phyloP scores from a whole-genome alignment of 768 basidiomycete species.

The Leccinum imitatum region DNA sequence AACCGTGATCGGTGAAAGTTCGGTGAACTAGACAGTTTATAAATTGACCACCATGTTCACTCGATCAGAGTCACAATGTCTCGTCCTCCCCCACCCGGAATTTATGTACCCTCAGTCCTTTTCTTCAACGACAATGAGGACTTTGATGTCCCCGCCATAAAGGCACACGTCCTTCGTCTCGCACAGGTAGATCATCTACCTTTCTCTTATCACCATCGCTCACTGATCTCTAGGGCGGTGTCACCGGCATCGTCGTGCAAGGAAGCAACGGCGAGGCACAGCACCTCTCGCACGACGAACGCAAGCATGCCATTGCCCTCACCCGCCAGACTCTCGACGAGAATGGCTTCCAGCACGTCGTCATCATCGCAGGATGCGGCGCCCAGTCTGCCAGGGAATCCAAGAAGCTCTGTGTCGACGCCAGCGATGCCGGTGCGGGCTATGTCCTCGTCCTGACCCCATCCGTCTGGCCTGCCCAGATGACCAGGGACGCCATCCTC shows the following conservation, averaged over 20 bases:
- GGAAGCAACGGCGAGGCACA: conserved; percentile 78
- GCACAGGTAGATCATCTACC: conserved; percentile 50
- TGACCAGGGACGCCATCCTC: conserved; percentile 61
- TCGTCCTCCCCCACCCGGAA: conserved; percentile 23
- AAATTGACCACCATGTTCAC: not conserved
- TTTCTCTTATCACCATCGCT: conserved; percentile 19
- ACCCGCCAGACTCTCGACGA: conserved; percentile 72
- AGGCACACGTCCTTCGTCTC: conserved; percentile 69
- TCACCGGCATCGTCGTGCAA: conserved; percentile 71
- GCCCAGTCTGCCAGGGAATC: conserved; percentile 80
- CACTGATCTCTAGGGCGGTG: conserved; percentile 52
- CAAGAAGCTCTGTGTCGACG: conserved; percentile 64
- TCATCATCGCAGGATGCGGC: conserved; percentile 83
- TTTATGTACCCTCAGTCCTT: conserved; percentile 58
- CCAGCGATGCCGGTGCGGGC: conserved; percentile 80
- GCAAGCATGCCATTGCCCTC: conserved; percentile 57
- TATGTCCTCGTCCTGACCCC: conserved; percentile 74
- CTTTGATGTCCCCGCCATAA: conserved; percentile 64
- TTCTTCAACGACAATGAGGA: conserved; percentile 71
- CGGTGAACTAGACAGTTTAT: too few relatives aligned
- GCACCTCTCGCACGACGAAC: conserved; percentile 71
- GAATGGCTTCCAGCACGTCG: conserved; percentile 62
- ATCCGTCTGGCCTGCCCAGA: conserved; percentile 66
- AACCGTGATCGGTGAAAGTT: not conserved
- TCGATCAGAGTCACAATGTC: conserved; percentile 17